Evolutionary conservation across 228 moss, liverwort and hornwort species (phyloP).

Genomic region (Sphagnum magellanicum): DNA sequence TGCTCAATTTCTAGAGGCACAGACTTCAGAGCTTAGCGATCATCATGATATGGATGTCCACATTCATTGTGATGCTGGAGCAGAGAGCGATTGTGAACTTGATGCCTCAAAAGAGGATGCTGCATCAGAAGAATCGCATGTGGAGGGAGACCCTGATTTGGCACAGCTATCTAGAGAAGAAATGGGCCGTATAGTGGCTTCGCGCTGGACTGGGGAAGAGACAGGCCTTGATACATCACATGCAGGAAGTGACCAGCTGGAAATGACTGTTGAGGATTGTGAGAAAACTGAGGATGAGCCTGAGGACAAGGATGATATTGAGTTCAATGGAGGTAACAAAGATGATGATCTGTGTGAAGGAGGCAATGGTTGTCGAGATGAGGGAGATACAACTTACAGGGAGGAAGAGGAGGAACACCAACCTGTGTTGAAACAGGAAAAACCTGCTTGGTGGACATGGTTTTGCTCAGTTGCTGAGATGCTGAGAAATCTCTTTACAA

Average conservation of each 20-base stretch:
- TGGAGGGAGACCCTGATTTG: conserved; percentile 34
- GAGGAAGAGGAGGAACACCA: conserved; percentile 36
- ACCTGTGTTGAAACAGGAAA: conserved; percentile 19
- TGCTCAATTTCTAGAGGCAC: too few relatives aligned
- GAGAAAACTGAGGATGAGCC: conserved; percentile 30
- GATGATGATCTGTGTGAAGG: conserved; percentile 17
- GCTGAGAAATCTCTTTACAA: conserved; percentile 32
- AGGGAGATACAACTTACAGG: conserved; percentile 15
- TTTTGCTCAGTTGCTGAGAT: conserved; percentile 20
- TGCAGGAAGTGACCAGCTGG: conserved; percentile 18
- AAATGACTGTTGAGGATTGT: conserved; percentile 19
- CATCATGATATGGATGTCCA: too few relatives aligned
- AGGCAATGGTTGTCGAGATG: conserved; percentile 35
- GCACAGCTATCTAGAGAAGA: conserved; percentile 75
- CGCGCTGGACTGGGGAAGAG: conserved; percentile 88
- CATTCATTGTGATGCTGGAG: too few relatives aligned
- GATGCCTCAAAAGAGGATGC: too few relatives aligned
- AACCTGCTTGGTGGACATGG: conserved; percentile 48
- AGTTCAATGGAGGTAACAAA: conserved; percentile 1
- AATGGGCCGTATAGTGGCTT: conserved; percentile 72
- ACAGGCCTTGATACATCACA: conserved; percentile 16
- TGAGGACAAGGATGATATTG: conserved; percentile 41
- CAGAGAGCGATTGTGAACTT: too few relatives aligned
- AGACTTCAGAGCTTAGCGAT: too few relatives aligned
- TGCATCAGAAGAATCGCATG: too few relatives aligned